Evolutionary conservation across 345 rosid species (phyloP).

Genomic region (Odontarrhena argentea): DNA sequence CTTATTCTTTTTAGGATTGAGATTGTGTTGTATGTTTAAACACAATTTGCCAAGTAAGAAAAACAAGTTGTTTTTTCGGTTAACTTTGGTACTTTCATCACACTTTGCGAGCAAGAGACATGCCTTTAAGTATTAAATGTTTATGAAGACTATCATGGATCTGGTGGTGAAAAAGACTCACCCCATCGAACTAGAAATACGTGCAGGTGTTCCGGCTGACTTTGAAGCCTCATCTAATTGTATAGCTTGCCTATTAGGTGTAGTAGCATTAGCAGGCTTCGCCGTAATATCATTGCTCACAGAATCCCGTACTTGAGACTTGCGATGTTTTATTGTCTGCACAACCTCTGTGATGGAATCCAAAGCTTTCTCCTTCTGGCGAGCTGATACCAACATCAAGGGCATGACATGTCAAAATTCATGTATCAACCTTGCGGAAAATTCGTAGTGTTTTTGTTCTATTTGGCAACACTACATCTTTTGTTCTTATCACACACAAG

Average conservation of each 20-base stretch:
- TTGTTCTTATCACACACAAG: conserved; percentile 1
- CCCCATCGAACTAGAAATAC: conserved; percentile 57
- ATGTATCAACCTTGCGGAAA: neutral
- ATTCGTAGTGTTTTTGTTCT: neutral
- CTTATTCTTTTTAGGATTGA: conserved; percentile 3
- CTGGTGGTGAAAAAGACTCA: conserved; percentile 44
- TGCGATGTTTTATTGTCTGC: conserved; percentile 69
- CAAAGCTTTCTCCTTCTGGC: conserved; percentile 82
- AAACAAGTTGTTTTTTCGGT: conserved; percentile 8
- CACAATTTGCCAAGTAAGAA: conserved; percentile 2
- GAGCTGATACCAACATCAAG: conserved; percentile 56
- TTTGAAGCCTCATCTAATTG: conserved; percentile 49
- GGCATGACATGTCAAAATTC: conserved; percentile 15
- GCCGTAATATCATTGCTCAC: conserved; percentile 41
- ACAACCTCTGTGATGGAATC: conserved; percentile 84
- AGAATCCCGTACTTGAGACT: conserved; percentile 47
- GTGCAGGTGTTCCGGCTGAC: conserved; percentile 55
- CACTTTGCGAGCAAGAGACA: conserved; percentile 23
- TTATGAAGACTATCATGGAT: conserved; percentile 3
- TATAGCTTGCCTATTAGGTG: conserved; percentile 52
- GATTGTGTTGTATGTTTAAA: conserved; percentile 9
- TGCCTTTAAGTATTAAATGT: neutral
- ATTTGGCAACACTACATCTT: conserved; percentile 6
- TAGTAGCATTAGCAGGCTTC: conserved; percentile 26
- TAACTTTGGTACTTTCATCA: conserved; percentile 25